Base-by-base conservation (phyloP, 2,329 filamentous ascomycete species). In the Akanthomyces uredinophilus region DNA sequence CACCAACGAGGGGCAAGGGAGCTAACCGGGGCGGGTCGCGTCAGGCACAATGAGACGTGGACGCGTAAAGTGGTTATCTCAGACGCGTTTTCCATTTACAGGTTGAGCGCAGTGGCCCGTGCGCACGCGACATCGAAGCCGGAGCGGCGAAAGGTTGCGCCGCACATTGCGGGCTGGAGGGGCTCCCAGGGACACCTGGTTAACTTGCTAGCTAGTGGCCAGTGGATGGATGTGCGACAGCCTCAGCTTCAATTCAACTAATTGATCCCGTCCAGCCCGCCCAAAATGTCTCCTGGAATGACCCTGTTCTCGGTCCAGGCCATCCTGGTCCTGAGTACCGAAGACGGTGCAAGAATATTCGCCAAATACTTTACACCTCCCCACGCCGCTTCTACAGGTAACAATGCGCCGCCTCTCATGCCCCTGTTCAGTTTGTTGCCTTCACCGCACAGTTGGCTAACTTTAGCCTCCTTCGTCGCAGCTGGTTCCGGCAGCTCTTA, bases 261-360 rank as follows among this genome's bases (percentile, higher is more conserved):
- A 62, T 56, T 44, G 24, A 27, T 16, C 29, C 55, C 32, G 53
- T 43, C 47, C 43, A 52, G 35, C 35, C 65, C 62, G 62, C 66
- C 70, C 70, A 72, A 59, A 65, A 92, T 92, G 89, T 84, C 88
- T 68, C 87, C 88, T 66, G 85, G 86, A 78, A 87, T 92, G 79
- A 89, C 88, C 66, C 83, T 92, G 50, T 89, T 89, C 79, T 86
- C 87, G 70, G 83, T 92, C 72, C 89, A 90, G 75, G 90, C 90
- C 72, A 83, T 93, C 74, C 82, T 92, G 68, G 87, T 93, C 69
- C 87, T 93, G 73, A 87, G 89, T 71, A 88, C 88, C 65, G 92
- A 96, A 78, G 94, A 98, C 76, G 91, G 91, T 73, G 90, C 90
- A 64, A 87, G 94, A 75, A 91, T 98, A 79, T 92, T 96, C 75